phyloP scores from a whole-genome alignment of 2,329 filamentous ascomycete species.

The Penicillium sp. region DNA sequence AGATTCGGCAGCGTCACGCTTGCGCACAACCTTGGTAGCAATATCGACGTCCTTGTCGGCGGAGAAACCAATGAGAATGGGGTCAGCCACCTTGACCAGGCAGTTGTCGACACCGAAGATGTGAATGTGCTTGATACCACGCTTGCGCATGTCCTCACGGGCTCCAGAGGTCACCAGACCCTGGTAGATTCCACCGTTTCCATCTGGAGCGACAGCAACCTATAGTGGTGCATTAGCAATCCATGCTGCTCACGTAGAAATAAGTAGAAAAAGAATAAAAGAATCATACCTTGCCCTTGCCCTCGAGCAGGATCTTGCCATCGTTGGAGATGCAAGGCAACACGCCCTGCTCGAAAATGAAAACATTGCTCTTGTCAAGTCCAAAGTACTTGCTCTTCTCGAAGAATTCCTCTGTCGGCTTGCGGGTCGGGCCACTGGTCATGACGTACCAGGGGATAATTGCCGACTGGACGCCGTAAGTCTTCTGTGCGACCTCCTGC shows the following conservation, averaged over 20 bases:
- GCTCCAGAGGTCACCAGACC: constrained; percentile 79
- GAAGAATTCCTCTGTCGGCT: constrained; percentile 92
- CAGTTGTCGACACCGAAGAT: constrained; percentile 99
- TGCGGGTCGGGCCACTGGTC: constrained; percentile 92
- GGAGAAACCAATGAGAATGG: constrained; percentile 90
- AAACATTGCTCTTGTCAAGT: constrained; percentile 77
- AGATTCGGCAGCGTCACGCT: constrained; percentile 93
- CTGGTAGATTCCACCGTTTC: constrained; percentile 95
- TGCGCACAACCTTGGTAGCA: constrained; percentile 98
- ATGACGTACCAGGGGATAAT: constrained; percentile 98
- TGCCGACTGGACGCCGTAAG: constrained; percentile 60
- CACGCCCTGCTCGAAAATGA: constrained; percentile 95
- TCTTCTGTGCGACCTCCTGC: constrained; percentile 75
- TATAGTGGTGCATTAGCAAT: constrained; percentile 22
- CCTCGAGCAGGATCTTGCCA: constrained; percentile 92
- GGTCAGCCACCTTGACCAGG: constrained; percentile 97
- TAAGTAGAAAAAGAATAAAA: constrained; percentile 1
- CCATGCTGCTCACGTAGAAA: not conserved
- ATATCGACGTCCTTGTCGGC: constrained; percentile 88
- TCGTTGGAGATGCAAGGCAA: constrained; percentile 96
- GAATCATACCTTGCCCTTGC: constrained; percentile 68
- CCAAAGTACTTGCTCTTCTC: constrained; percentile 88
- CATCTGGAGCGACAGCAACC: constrained; percentile 92
- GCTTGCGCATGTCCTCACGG: constrained; percentile 81
- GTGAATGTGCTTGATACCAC: constrained; percentile 92